Evolutionary conservation across 1,139 yeast species (phyloP).

Genomic region (Zygoascus sp.): DNA sequence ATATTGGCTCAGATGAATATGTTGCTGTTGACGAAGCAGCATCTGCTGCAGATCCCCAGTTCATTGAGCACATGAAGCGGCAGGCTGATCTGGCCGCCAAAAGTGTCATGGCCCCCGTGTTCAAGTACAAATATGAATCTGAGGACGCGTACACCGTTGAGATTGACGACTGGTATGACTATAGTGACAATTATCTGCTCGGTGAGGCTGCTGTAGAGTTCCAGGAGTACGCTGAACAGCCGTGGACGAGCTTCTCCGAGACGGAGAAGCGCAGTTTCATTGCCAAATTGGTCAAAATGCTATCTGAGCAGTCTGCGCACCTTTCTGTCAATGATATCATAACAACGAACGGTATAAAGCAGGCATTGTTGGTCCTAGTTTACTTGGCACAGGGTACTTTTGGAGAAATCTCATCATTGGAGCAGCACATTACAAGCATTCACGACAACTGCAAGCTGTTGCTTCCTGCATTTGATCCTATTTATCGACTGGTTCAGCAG

Average conservation of each 20-base stretch:
- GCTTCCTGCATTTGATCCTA: constrained; percentile 16
- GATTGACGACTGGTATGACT: constrained; percentile 37
- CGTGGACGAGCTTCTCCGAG: constrained; percentile 16
- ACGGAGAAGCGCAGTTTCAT: constrained; percentile 8
- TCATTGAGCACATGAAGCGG: constrained; percentile 24
- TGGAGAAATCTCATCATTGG: constrained; percentile 31
- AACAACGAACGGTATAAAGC: too few relatives aligned
- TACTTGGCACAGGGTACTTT: constrained; percentile 46
- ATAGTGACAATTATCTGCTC: constrained; percentile 29
- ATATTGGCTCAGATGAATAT: constrained; percentile 19
- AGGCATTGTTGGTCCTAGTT: constrained; percentile 21
- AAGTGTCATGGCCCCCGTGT: constrained; percentile 23
- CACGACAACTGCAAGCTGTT: constrained; percentile 28
- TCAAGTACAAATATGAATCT: constrained; percentile 28
- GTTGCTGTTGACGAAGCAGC: constrained; percentile 26
- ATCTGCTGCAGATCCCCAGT: constrained; percentile 17
- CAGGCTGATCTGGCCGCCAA: constrained; percentile 20
- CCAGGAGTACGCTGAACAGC: constrained; percentile 8
- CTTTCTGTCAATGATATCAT: too few relatives aligned
- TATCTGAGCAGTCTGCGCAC: too few relatives aligned
- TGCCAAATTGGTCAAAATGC: background rate
- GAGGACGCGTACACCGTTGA: constrained; percentile 27
- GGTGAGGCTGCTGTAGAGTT: constrained; percentile 24
- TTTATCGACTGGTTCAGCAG: background rate
- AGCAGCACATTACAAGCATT: constrained; percentile 41